Conservation (phyloP, 768 basidiomycete species). For the Calocera cornea region DNA sequence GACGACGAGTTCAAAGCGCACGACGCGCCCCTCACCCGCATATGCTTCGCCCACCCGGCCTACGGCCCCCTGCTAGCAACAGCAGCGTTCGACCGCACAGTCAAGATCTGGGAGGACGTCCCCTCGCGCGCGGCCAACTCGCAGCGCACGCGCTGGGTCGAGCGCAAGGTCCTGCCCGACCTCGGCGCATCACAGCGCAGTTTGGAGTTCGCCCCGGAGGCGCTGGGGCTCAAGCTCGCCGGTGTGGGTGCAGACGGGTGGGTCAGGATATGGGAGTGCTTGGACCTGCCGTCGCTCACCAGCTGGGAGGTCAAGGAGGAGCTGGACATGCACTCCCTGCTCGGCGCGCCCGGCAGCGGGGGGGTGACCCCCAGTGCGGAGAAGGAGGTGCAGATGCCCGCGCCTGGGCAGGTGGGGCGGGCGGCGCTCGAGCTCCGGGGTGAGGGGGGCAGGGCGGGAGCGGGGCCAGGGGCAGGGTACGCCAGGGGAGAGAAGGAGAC, state of each 20-base stretch:
- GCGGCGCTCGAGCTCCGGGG: background rate
- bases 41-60: conserved; percentile 87
- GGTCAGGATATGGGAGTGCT: conserved; percentile 5
- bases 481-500: conserved; percentile 39
- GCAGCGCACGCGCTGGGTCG: conserved; percentile 46
- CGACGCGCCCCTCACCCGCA: conserved; percentile 70
- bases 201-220: conserved; percentile 76
- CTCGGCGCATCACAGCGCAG: conserved; percentile 73
- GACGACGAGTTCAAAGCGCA: conserved; percentile 51
- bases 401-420: background rate
- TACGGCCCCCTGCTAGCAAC: conserved; percentile 81
- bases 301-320: background rate
- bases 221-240: conserved; percentile 81
- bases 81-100: conserved; percentile 77
- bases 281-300: conserved; percentile 12
- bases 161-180: conserved; percentile 62
- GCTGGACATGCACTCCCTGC: background rate
- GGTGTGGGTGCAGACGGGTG: conserved; percentile 17
- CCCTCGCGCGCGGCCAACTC: conserved; percentile 17
- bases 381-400: background rate
- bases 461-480: background rate
- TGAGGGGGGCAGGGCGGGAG: background rate
- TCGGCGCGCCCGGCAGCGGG: background rate
- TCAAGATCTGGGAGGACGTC: conserved; percentile 71
- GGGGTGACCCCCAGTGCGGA: background rate